Base-by-base conservation (phyloP, 768 basidiomycete species). In the Boletus pseudo-olivaceus region DNA sequence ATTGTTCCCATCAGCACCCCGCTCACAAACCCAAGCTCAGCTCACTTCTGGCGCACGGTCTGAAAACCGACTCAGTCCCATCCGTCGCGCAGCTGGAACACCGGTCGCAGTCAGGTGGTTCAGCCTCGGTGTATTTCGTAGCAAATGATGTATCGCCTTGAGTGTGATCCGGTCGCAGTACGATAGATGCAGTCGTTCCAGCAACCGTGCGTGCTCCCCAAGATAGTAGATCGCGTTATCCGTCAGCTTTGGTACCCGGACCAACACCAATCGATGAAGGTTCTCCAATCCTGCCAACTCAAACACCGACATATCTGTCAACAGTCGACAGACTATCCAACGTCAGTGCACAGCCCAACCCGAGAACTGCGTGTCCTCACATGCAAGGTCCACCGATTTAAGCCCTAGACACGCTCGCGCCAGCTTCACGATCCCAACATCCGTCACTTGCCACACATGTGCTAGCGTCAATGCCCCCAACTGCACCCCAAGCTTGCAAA, bases 241-340 rank as follows among this genome's bases (percentile, higher is more conserved):
- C 15, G 93, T 96, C 57, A 96, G 69, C 63, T 86, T 87, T 37
- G 83, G 81, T 5, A 95, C 84, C 37, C 91, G 84, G 35, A 91
- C 88, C 48, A 94, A 75, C 60, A 87, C 88, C 42, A 98, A 77
- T 19, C 90, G 82, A 52, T 84, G 85, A 33, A 98, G 78, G 27
- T 80, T 79, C 23, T 79, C 75, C 45, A 95, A 75, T 17, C 76
- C 75, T 8, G 88, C 85, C 42, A 97, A 72, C 74, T 93, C 93
- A 63, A 87, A 82, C 23, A 95, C 83, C 44, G 86, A 81, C 77
- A 90, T 78, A 69, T 98, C 93, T 55, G 92, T 95, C 53, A 98
- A 73, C 54, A 82, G 79, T 29, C 84, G 78, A 73, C 93, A 94
- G 73, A 88, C 90, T 92, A 57, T 54, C 54, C 27, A 12, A n/a